Base-by-base conservation (phyloP, 176 grass and related monocot genomes). In the Oryza longistaminata region DNA sequence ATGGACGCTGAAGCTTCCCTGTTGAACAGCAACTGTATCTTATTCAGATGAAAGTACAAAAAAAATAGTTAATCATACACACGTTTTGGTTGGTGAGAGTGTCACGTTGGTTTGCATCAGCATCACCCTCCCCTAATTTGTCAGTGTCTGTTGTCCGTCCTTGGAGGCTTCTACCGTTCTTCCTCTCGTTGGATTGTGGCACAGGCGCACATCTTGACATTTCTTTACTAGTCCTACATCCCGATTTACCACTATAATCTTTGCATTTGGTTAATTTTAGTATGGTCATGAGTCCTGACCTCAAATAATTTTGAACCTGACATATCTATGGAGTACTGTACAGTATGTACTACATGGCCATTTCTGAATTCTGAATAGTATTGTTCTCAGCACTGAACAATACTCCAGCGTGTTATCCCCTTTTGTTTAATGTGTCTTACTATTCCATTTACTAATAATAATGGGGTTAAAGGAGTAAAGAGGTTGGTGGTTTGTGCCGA, bases 401-500 rank as follows among this genome's bases (percentile, higher is more conserved):
- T 37, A 37, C 35, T 37, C 4, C n/a, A 68, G 37, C 46, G 19
- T 58, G 21, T 62, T 61, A 82, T 73, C 49, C 58, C 24, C 66
- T 78, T 70, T 70, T 58, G 73, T 60, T 75, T 84, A 35, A 82
- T 78, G 35, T 26, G 6, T 24, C 16, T 31, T 19, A 10, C 6
- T 25, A 21, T 46, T 71, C 21, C 39, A 35, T 75, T 35, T 60
- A 10, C 13, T 15, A 61, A 25, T 81, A 61, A 25, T 81, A 37
- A 44, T 40, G 21, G 21, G 73, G 74, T 74, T 61, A 7, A 78
- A 78, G 78, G 46, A 61, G 55, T 78, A 68, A 87, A 75, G 71
- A 27, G 81, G 70, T 91, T 84, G 85, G 74, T 87, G 29, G 81
- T 80, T 70, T 90, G 75, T 84, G 68, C 79, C 83, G 73, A 48